phyloP scores from a whole-genome alignment of 2,329 filamentous ascomycete genomes.

The Drechmeria coniospora region DNA sequence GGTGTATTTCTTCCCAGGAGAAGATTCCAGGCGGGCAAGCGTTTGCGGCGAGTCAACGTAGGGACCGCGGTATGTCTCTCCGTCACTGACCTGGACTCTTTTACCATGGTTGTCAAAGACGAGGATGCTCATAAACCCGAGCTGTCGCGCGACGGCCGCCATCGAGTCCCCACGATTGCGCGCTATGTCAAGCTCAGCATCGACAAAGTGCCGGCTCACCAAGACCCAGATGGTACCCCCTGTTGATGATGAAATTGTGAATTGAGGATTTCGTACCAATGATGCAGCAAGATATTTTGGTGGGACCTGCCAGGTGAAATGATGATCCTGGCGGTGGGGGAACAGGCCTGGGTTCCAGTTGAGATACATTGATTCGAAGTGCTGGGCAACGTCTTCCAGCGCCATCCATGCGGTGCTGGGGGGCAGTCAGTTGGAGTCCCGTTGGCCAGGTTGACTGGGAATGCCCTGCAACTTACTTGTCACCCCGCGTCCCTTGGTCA shows the following conservation, averaged over 20 bases:
- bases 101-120: slow-evolving; percentile 59
- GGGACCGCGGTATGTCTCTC: slow-evolving; percentile 57
- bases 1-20: slow-evolving; percentile 29
- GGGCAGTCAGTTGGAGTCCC: too few relatives aligned
- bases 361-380: slow-evolving; percentile 90
- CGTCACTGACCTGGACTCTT: slow-evolving; percentile 59
- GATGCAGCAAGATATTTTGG: slow-evolving; percentile 34
- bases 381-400: slow-evolving; percentile 71
- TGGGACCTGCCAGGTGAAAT: slow-evolving; percentile 67
- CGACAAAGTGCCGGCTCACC: slow-evolving; percentile 72
- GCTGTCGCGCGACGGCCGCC: slow-evolving; percentile 32
- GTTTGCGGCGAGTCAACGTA: slow-evolving; percentile 92
- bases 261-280: slow-evolving; percentile 54
- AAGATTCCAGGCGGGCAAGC: slow-evolving; percentile 49
- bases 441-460: too few relatives aligned
- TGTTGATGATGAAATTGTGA: slow-evolving; percentile 44
- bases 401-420: slow-evolving; percentile 92
- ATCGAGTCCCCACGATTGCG: slow-evolving; percentile 25
- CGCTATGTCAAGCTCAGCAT: slow-evolving; percentile 43
- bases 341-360: slow-evolving; percentile 95
- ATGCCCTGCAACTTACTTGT: slow-evolving; percentile 4
- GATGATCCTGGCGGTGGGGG: slow-evolving; percentile 65
- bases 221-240: slow-evolving; percentile 66
- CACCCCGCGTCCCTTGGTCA: not conserved
- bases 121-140: slow-evolving; percentile 79